phyloP scores from a whole-genome alignment of 2,329 filamentous ascomycete species.

The Seiridium cupressi region DNA sequence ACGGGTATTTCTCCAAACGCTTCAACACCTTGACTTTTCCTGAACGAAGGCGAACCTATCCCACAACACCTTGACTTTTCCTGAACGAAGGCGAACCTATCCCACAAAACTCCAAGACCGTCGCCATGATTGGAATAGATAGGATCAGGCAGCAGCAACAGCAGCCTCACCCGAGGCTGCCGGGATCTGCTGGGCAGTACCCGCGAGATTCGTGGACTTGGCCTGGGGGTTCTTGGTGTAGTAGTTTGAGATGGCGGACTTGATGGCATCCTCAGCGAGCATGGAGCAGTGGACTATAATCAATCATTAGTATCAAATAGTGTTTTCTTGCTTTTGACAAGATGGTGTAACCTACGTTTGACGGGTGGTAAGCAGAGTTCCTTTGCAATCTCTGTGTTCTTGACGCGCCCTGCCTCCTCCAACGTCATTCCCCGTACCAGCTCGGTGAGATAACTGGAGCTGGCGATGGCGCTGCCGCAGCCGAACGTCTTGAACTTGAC shows the following conservation, averaged over 20 bases:
- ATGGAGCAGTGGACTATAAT: constrained; percentile 80
- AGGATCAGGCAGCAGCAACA: constrained; percentile 14
- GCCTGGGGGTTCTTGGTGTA: constrained; percentile 85
- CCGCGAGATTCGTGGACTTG: constrained; percentile 71
- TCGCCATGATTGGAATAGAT: too few relatives aligned
- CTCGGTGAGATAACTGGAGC: constrained; percentile 91
- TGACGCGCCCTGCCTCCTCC: constrained; percentile 87
- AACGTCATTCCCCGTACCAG: constrained; percentile 94
- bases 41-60: too few relatives aligned
- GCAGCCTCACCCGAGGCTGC: constrained; percentile 40
- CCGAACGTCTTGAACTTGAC: constrained; percentile 87
- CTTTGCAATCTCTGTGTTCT: constrained; percentile 98
- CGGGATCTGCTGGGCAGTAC: constrained; percentile 68
- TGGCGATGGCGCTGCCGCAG: constrained; percentile 85
- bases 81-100: too few relatives aligned
- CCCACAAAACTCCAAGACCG: background rate
- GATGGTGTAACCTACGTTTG: constrained; percentile 53
- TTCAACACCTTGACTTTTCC: background rate
- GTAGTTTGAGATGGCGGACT: constrained; percentile 87
- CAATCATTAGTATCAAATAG: constrained; percentile 13
- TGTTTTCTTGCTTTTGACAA: constrained; percentile 1
- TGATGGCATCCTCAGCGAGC: constrained; percentile 90
- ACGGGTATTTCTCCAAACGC: background rate
- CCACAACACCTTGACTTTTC: too few relatives aligned
- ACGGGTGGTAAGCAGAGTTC: constrained; percentile 81